Evolutionary conservation across 1,284 basidiomycete species (phyloP).

Genomic region (Pseudozyma pruni): DNA sequence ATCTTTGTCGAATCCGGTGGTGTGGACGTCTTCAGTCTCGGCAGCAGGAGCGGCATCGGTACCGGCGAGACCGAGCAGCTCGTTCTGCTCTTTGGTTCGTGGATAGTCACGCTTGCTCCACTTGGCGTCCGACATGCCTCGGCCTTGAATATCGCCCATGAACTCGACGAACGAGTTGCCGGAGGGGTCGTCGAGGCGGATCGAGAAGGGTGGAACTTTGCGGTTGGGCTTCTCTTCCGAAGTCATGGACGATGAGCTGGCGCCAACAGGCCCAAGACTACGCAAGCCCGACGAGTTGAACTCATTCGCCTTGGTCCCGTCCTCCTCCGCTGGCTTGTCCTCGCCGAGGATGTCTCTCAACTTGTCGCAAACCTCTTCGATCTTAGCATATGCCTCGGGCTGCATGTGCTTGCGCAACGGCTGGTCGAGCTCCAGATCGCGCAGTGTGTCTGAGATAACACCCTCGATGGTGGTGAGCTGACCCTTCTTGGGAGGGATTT

Average conservation of each 20-base stretch:
- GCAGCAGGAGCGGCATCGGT: slow-evolving; percentile 58
- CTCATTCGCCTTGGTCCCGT: slow-evolving; percentile 66
- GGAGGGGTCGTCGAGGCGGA: slow-evolving; percentile 89
- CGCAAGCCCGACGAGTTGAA: slow-evolving; percentile 31
- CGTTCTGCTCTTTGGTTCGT: slow-evolving; percentile 85
- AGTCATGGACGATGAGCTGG: slow-evolving; percentile 22
- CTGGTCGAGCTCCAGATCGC: slow-evolving; percentile 86
- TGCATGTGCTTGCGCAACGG: slow-evolving; percentile 86
- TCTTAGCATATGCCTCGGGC: slow-evolving; percentile 79
- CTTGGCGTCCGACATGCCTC: slow-evolving; percentile 80
- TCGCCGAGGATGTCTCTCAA: slow-evolving; percentile 79
- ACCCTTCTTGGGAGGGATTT: slow-evolving; percentile 83
- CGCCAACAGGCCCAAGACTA: slow-evolving; percentile 42
- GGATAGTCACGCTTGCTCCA: slow-evolving; percentile 91
- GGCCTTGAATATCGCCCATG: slow-evolving; percentile 51
- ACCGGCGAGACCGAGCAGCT: slow-evolving; percentile 77
- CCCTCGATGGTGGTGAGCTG: slow-evolving; percentile 97
- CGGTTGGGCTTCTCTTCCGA: slow-evolving; percentile 65
- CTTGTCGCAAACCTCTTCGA: slow-evolving; percentile 79
- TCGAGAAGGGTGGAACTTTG: slow-evolving; percentile 80
- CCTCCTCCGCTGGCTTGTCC: slow-evolving; percentile 67
- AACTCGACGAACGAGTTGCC: slow-evolving; percentile 84
- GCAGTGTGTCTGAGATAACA: slow-evolving; percentile 82
- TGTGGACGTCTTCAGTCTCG: slow-evolving; percentile 64
- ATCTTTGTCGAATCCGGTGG: slow-evolving; percentile 61